Base-by-base conservation (phyloP, 169 alveolate genomes). In the Ichthyophthirius multifiliis region DNA sequence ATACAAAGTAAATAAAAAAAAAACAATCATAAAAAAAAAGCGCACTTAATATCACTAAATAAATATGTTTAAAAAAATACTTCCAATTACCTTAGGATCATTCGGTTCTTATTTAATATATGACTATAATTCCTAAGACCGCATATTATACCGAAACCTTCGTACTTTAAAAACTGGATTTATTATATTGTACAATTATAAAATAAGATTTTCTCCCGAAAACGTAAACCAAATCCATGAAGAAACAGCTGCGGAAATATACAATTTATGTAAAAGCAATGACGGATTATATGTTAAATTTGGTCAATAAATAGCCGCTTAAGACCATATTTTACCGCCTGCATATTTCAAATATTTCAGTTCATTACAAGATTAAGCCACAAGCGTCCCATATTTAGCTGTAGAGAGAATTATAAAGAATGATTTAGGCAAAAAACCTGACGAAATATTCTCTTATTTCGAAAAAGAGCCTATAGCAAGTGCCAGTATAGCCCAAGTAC, bases 281-380 rank as follows among this genome's bases (percentile, higher is more conserved):
- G 86, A 81, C 55, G 86, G 86, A 23, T 31, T 81, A 55, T 81
- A 81, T 73, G 86, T 81, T 2, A 81, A 81, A 34, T 81, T 81
- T 73, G 86, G 86, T 27, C 31, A 81, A 41, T 74, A 71, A 6
- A 63, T 81, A 5, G 86, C 86, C n/a, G 86, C 86, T 5, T 35
- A 55, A 3, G 86, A 81, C 6, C 77, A 67, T 39, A 39, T 37
- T 41, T n/a, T 67, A 6, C 77, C 77, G 32, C 86, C 86, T 47
- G 63, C 80, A 3, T 81, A 48, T 55, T 81, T 47, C 16, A 81
- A 81, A 73, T 81, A 75, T 65, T 71, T 81, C 67, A 44, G 71
- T 31, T 41, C 34, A 73, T 43, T 81, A 9, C 18, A 81, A 41
- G 86, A 81, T 62, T 47, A 81, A 73, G 86, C 86, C n/a, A 81